Evolutionary conservation across 1,284 basidiomycete genomes (phyloP), one percentile per base, ranked within the genome.

Genomic region (Austroboletus niveus): DNA sequence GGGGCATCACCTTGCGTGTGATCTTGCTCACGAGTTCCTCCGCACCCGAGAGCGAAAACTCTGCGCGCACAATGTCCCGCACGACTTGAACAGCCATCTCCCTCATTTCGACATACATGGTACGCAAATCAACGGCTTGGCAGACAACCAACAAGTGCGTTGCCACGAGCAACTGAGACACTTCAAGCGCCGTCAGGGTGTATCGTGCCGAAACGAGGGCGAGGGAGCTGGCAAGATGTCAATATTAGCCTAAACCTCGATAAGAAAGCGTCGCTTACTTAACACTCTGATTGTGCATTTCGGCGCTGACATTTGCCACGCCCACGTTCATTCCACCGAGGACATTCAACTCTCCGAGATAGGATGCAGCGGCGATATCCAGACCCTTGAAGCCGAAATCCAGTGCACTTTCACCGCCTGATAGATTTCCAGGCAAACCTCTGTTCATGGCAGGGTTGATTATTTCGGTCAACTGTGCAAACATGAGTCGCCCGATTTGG

Each of bases 231-330:
- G 20, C 58, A n/a, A 7, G 1, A 34, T 38, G 45, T 47, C 43
- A 64, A 27, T 22, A 17, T 10, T 4, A 4, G n/a, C 22, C 22
- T 24, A 6, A 44, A 47, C 17, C 27, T 22, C 45, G 24, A 27
- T 10, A 49, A 54, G 29, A 42, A 41, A 44, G n/a, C 51, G 31
- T 7, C 1, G 72, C 85, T 58, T 57, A 89, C 86, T 91, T 92
- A 63, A 92, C 78, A 40, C 89, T 85, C 67, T 92, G 91, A 63
- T 93, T 94, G 62, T 92, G 88, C 85, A 92, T 89, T 70, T 92
- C 90, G 0, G 89, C 89, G 4, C 85, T 87, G 62, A 93, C 89
- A 30, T 92, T 83, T 63, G 91, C 89, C 4, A 91, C 92, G 10
- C 87, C 87, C 1, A 94, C 91, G 0, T 92, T 91, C 64, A 82